Evolutionary conservation across 331 rosid genomes (phyloP).

Genomic region (Telfairia occidentalis): DNA sequence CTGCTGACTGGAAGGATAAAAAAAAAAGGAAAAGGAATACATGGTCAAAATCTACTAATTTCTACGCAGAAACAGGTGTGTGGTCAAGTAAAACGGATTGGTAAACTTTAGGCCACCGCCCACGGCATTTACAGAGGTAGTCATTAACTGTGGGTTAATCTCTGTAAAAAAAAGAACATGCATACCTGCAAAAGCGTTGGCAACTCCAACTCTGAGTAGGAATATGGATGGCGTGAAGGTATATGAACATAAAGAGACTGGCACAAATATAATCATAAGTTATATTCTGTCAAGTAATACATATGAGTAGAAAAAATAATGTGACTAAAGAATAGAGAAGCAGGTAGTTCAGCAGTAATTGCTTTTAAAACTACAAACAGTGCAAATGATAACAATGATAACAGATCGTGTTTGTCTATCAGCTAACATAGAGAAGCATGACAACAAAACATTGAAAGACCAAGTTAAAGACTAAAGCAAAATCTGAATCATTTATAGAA

Average conservation of each 20-base stretch:
- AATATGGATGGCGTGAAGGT: constrained; percentile 74
- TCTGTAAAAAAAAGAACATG: neutral
- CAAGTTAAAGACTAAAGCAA: no score
- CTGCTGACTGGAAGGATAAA: constrained; percentile 93
- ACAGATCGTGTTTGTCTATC: neutral
- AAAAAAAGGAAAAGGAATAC: constrained; percentile 1
- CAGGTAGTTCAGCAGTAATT: neutral
- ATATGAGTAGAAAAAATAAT: neutral
- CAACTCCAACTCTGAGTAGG: constrained; percentile 82
- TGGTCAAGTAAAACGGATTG: constrained; percentile 2
- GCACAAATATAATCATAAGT: constrained; percentile 4
- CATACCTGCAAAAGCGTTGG: constrained; percentile 89
- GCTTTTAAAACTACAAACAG: neutral
- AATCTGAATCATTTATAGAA: neutral
- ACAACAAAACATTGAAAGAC: neutral
- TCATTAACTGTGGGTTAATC: neutral
- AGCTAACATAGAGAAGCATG: neutral
- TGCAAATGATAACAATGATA: neutral
- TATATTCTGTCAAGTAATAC: neutral
- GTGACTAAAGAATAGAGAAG: neutral
- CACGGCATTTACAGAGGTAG: neutral
- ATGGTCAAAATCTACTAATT: constrained; percentile 14
- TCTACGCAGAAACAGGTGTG: neutral
- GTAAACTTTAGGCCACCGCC: neutral
- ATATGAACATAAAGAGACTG: constrained; percentile 85